These are phyloP conservation scores for Tulasnella sp. DNA, from an alignment of 768 basidiomycete species.

Conservation along the genomic window DNA sequence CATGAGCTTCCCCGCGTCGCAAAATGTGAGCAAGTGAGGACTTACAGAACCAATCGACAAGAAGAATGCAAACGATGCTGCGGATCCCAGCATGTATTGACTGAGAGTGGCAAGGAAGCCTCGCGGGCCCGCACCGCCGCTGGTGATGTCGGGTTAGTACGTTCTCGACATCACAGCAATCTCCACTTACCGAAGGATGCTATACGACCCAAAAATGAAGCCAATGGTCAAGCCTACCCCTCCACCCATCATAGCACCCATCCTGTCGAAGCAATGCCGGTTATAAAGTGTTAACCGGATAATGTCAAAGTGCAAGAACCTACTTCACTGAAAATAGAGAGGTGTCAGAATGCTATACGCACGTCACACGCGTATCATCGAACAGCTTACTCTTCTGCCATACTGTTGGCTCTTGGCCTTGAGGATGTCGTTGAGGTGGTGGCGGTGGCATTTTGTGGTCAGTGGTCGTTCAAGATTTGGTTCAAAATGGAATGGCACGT, in stretches of 20 bases:
- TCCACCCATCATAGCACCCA: slow-evolving; percentile 89
- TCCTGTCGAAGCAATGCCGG: slow-evolving; percentile 46
- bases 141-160: slow-evolving; percentile 38
- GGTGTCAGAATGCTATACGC: background rate
- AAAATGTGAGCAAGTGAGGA: slow-evolving; percentile 28
- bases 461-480: slow-evolving; percentile 2
- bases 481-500: slow-evolving; percentile 15
- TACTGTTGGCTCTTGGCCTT: slow-evolving; percentile 54
- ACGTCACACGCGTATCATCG: background rate
- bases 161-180: background rate
- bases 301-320: background rate
- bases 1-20: slow-evolving; percentile 9
- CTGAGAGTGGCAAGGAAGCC: slow-evolving; percentile 88
- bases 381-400: slow-evolving; percentile 67
- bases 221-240: slow-evolving; percentile 96
- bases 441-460: slow-evolving; percentile 24
- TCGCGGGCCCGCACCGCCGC: slow-evolving; percentile 86
- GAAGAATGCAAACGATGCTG: slow-evolving; percentile 97
- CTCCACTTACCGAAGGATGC: slow-evolving; percentile 72
- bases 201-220: slow-evolving; percentile 94
- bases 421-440: slow-evolving; percentile 18
- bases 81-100: slow-evolving; percentile 97
- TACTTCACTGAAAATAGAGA: slow-evolving; percentile 19
- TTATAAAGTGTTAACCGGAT: background rate
- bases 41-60: slow-evolving; percentile 87